Conservation (phyloP, 345 rosid species). For the Mangifera indica region DNA sequence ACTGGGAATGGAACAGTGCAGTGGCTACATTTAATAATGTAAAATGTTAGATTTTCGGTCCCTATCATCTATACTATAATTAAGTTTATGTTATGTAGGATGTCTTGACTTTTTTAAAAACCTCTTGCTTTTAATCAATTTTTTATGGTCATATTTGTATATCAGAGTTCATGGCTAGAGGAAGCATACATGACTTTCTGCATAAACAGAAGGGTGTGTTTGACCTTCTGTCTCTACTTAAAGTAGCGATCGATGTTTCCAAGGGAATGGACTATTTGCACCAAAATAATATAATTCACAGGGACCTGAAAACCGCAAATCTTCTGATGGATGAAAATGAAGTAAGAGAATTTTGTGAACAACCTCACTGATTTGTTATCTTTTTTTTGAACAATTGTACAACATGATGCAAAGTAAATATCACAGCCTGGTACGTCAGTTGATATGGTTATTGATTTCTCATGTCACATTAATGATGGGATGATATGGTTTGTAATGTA, state of each 20-base stretch:
- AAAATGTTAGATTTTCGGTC: constrained; percentile 19
- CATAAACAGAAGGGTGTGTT: constrained; percentile 84
- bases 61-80: constrained; percentile 13
- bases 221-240: constrained; percentile 73
- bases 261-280: constrained; percentile 98
- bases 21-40: constrained; percentile 19
- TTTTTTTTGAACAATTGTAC: neutral
- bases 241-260: constrained; percentile 80
- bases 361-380: constrained; percentile 4
- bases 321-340: constrained; percentile 98
- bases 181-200: constrained; percentile 85
- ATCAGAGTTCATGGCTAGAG: constrained; percentile 90
- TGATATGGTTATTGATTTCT: too few species aligned
- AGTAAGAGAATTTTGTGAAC: constrained; percentile 42
- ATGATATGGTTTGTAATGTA: too few species aligned
- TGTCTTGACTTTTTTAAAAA: constrained; percentile 15
- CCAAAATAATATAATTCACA: constrained; percentile 90
- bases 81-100: constrained; percentile 16
- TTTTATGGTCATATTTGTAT: constrained; percentile 27
- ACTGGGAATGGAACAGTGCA: constrained; percentile 20
- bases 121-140: constrained; percentile 18
- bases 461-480: too few species aligned
- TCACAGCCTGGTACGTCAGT: too few species aligned
- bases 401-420: too few species aligned
- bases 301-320: constrained; percentile 96